Base-by-base conservation (phyloP, 768 basidiomycete species). In the Macrocybe gigantea region DNA sequence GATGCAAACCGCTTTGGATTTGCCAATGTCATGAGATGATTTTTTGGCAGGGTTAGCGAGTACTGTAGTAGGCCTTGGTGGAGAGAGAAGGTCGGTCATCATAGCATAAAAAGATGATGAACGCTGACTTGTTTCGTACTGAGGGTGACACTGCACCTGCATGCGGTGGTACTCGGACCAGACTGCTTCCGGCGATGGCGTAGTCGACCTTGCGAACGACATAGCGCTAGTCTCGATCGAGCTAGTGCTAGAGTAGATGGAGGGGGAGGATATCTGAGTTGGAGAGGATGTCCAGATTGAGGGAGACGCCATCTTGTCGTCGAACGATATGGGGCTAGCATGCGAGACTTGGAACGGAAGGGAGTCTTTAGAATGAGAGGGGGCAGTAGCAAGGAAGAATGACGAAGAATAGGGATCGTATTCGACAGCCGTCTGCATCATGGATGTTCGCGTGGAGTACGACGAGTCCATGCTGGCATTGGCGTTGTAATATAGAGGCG, bases 391-490 rank as follows among this genome's bases (percentile, higher is more conserved):
- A 46, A 80, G 64, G 55, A 75, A 80, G 53, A 77, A 81, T 47
- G 77, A 75, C 1, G 80, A 80, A 12, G 77, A 73, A 55, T 78
- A 80, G 9, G 75, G 72, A 46, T 77, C 80, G 47, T 77, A 75
- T 63, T 87, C 85, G 41, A 85, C 78, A 35, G 85, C 85, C 13
- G 85, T 88, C 49, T 83, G 84, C 84, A 88, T 85, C 53, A 73
- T 71, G 29, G 83, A 83, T 32, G 82, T 81, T 12, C 70, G 67
- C 34, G 77, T 73, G 10, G 77, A 77, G 49, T 56, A 70, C 38
- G 71, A 74, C 13, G 66, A 66, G 32, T 66, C 61, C 58, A 71
- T 66, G 54, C 67, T 71, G 49, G 66, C 64, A 53, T 67, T 65
- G 52, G 65, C 68, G 53, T 77, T 71, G 60, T 77, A 78, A 53